Percentiles rank a stretch among this genome's conserved stretches.
Evolutionary conservation across 768 basidiomycete genomes (phyloP).

Genomic region (Rhizopogon vulgaris): DNA sequence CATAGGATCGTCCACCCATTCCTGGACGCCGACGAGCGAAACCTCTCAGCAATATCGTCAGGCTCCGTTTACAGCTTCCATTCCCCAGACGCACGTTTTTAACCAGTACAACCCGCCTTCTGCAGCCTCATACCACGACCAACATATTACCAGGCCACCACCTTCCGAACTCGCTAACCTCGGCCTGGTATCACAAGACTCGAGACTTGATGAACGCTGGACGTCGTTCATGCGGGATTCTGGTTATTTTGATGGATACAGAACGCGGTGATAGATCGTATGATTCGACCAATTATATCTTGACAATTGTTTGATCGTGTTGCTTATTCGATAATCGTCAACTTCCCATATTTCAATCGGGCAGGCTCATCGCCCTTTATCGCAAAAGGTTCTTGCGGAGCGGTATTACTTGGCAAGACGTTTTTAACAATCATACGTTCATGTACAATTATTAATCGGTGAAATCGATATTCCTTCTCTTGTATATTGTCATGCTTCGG

Average conservation of each 20-base stretch:
- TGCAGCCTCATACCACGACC: neutral
- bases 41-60: constrained; percentile 8
- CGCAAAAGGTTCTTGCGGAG: no score
- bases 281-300: neutral
- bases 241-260: constrained; percentile 35
- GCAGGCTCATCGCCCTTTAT: no score
- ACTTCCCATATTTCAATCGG: neutral
- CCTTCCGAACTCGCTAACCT: constrained; percentile 49
- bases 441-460: no score
- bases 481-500: no score
- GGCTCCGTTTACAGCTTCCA: constrained; percentile 2
- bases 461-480: no score
- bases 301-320: neutral
- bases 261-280: constrained; percentile 11
- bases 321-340: neutral
- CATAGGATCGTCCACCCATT: constrained; percentile 9
- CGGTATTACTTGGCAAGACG: neutral
- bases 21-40: constrained; percentile 10
- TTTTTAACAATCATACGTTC: neutral
- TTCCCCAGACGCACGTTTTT: constrained; percentile 10
- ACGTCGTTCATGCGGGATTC: constrained; percentile 57
- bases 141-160: constrained; percentile 17
- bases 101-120: constrained; percentile 13
- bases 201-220: constrained; percentile 53
- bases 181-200: constrained; percentile 52